Evolutionary conservation across 768 basidiomycete species (phyloP).

Genomic region (Russula foetens): DNA sequence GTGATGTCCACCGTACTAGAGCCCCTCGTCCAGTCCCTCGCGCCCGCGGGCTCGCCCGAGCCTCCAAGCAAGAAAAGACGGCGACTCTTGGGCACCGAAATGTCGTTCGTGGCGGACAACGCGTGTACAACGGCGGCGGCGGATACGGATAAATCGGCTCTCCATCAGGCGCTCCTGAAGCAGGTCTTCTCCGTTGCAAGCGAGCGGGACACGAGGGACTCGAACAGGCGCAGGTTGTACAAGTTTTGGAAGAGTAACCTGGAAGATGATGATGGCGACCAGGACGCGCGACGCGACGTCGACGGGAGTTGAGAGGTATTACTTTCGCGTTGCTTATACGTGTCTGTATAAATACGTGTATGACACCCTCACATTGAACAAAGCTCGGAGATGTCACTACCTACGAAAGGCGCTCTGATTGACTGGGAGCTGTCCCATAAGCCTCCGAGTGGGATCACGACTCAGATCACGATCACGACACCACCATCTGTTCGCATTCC

Average conservation of each 20-base stretch:
- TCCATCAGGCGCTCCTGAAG: conserved; percentile 51
- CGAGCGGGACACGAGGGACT: conserved; percentile 61
- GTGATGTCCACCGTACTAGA: conserved; percentile 58
- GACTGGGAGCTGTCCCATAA: no score
- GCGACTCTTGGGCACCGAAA: conserved; percentile 34
- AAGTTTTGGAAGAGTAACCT: conserved; percentile 60
- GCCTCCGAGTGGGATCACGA: no score
- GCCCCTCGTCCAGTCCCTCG: conserved; percentile 57
- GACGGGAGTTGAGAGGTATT: conserved; percentile 10
- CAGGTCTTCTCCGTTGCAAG: conserved; percentile 70
- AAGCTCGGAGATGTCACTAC: background rate
- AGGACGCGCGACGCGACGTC: background rate
- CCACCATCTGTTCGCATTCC: no score
- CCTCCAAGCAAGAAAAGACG: conserved; percentile 40
- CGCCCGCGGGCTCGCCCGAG: conserved; percentile 27
- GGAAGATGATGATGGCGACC: conserved; percentile 38
- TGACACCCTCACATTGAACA: background rate
- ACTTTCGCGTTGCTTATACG: background rate
- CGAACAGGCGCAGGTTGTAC: conserved; percentile 79
- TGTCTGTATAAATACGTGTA: background rate
- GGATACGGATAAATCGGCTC: conserved; percentile 26
- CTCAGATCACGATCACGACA: no score
- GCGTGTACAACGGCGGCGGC: conserved; percentile 40
- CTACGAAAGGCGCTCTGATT: background rate
- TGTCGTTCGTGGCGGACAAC: conserved; percentile 42